Conservation (phyloP, 768 basidiomycete species). For the Mycena polygramma region DNA sequence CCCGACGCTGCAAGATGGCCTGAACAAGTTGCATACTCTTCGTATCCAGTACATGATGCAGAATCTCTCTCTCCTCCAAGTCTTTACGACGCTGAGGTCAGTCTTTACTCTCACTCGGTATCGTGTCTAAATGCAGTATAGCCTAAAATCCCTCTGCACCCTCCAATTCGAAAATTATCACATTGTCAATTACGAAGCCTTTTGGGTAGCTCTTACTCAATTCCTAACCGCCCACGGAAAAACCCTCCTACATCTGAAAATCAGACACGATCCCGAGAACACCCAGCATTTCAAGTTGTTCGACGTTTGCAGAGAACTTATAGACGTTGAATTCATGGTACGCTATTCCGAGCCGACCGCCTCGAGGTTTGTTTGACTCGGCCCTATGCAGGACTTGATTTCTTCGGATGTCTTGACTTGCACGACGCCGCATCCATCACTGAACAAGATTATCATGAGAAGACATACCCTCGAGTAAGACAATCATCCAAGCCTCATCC, state of each 20-base stretch:
- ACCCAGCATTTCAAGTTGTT: not conserved
- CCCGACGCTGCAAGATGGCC: not conserved
- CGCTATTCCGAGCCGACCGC: not conserved
- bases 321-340: constrained; percentile 7
- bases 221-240: constrained; percentile 1
- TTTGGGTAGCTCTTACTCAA: not conserved
- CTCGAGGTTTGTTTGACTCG: not conserved
- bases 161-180: not conserved
- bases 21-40: constrained; percentile 11
- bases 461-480: not conserved
- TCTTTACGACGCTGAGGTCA: not conserved
- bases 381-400: constrained; percentile 2
- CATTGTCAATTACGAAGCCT: not conserved
- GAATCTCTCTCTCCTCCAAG: not conserved
- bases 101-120: not conserved
- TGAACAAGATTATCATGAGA: not conserved
- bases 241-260: not conserved
- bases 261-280: not conserved
- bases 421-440: not conserved
- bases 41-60: not conserved
- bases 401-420: not conserved
- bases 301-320: not conserved
- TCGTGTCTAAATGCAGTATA: not conserved
- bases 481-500: not conserved
- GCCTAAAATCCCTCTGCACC: constrained; percentile 7